Percentiles rank a stretch among this genome's conserved stretches.
phyloP scores from a whole-genome alignment of 331 rosid species.

The Pyrus hybrid region DNA sequence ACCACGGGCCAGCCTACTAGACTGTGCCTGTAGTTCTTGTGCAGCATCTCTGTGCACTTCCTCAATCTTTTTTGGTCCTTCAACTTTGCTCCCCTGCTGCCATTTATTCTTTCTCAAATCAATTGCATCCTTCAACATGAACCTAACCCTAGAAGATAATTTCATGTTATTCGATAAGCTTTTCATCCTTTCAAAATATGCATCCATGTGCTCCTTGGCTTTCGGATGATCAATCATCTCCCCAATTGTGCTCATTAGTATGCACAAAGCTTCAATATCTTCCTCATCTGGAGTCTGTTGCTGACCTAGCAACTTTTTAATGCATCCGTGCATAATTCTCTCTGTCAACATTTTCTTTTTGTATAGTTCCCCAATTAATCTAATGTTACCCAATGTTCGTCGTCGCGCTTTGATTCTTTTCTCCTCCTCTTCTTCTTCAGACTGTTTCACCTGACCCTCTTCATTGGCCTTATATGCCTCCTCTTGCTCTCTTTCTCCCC shows the following conservation, averaged over 20 bases:
- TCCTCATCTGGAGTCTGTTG: slow-evolving; percentile 82
- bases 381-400: slow-evolving; percentile 84
- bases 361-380: slow-evolving; percentile 87
- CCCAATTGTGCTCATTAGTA: slow-evolving; percentile 91
- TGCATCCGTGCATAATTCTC: slow-evolving; percentile 87
- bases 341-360: slow-evolving; percentile 93
- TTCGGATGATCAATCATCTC: slow-evolving; percentile 86
- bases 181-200: slow-evolving; percentile 63
- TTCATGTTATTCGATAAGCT: slow-evolving; percentile 61
- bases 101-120: slow-evolving; percentile 86
- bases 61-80: slow-evolving; percentile 89
- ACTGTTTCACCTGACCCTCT: slow-evolving; percentile 64
- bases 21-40: slow-evolving; percentile 74
- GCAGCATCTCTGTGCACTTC: slow-evolving; percentile 96
- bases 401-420: slow-evolving; percentile 68
- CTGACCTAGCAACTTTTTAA: slow-evolving; percentile 72
- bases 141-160: slow-evolving; percentile 82
- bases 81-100: slow-evolving; percentile 88
- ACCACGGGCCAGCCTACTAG: slow-evolving; percentile 69
- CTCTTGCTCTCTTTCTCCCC: slow-evolving; percentile 84
- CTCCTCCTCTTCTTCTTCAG: slow-evolving; percentile 70
- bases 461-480: slow-evolving; percentile 81
- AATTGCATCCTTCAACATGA: slow-evolving; percentile 80
- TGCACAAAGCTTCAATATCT: slow-evolving; percentile 85
- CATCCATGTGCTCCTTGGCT: slow-evolving; percentile 83